Conservation (phyloP, 1,139 yeast genomes). For the Suhomyces bribrorum region DNA sequence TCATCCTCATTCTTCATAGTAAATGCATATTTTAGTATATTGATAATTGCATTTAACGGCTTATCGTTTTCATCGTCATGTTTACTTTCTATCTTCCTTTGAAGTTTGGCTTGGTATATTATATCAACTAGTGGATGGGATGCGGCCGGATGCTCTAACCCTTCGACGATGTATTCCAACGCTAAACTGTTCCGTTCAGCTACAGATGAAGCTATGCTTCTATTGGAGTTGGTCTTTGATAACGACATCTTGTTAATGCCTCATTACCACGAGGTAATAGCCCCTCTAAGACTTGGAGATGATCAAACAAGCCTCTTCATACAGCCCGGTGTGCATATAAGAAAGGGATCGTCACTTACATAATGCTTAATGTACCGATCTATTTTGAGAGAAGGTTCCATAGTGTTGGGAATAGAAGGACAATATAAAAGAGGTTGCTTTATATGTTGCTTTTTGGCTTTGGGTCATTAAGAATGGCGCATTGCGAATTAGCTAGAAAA, state of each 20-base stretch:
- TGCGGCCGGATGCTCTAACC: background rate
- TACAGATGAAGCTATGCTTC: constrained; percentile 3
- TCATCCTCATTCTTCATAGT: background rate
- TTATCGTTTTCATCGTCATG: background rate
- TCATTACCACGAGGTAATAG: background rate
- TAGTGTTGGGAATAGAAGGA: no score
- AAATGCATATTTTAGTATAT: background rate
- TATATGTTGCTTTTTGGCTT: no score
- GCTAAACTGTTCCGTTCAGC: constrained; percentile 1
- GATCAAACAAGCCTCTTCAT: background rate
- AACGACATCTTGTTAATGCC: background rate
- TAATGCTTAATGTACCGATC: no score
- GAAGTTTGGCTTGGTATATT: constrained; percentile 2
- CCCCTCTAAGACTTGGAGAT: background rate
- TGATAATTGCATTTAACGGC: background rate
- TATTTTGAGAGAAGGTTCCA: no score
- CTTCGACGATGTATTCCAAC: background rate
- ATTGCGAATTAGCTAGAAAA: no score
- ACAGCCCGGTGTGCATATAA: background rate
- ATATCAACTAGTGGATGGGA: background rate
- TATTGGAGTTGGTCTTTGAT: constrained; percentile 2
- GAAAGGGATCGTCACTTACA: no score
- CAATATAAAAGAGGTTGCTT: no score
- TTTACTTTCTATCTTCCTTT: constrained; percentile 1
- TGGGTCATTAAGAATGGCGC: no score